These are phyloP conservation scores for Ceratocystis papillata DNA, from an alignment of 2,329 filamentous ascomycete genomes.

Conservation along the genomic window DNA sequence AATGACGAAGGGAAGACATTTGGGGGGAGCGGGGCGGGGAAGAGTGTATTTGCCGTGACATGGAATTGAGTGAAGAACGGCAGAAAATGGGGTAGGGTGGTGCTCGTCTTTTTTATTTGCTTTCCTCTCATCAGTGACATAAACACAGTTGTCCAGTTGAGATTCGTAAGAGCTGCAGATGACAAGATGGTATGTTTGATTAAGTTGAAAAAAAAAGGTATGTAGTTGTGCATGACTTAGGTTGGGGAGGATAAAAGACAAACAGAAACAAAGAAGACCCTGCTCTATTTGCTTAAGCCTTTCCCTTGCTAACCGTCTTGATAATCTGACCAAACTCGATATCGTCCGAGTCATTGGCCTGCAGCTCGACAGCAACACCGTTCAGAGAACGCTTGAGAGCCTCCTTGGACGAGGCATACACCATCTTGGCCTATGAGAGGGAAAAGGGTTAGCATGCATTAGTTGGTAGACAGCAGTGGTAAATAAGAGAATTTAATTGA, in stretches of 20 bases:
- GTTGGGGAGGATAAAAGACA: constrained; percentile 13
- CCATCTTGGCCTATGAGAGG: constrained; percentile 64
- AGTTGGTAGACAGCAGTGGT: neutral
- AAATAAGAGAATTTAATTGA: constrained; percentile 24
- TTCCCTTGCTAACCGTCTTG: constrained; percentile 53
- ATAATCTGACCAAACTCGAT: constrained; percentile 67
- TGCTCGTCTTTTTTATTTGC: too few relatives aligned
- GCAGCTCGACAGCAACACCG: constrained; percentile 63
- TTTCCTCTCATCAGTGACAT: neutral
- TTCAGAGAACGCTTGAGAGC: constrained; percentile 69
- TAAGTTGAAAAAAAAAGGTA: constrained; percentile 19
- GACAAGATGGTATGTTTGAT: constrained; percentile 16
- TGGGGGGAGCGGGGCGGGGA: too few relatives aligned
- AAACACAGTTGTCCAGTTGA: too few relatives aligned
- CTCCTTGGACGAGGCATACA: constrained; percentile 82
- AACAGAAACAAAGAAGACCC: constrained; percentile 19
- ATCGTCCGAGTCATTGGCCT: constrained; percentile 75
- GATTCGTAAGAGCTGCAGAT: constrained; percentile 1
- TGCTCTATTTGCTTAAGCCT: constrained; percentile 35
- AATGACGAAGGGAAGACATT: neutral
- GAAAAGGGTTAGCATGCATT: constrained; percentile 16
- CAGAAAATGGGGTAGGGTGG: too few relatives aligned
- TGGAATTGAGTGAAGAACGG: too few relatives aligned
- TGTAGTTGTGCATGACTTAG: constrained; percentile 13
- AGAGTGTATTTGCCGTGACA: too few relatives aligned